Base-by-base conservation (phyloP, 2,329 filamentous ascomycete species). In the Hymenoscyphus infarciens region DNA sequence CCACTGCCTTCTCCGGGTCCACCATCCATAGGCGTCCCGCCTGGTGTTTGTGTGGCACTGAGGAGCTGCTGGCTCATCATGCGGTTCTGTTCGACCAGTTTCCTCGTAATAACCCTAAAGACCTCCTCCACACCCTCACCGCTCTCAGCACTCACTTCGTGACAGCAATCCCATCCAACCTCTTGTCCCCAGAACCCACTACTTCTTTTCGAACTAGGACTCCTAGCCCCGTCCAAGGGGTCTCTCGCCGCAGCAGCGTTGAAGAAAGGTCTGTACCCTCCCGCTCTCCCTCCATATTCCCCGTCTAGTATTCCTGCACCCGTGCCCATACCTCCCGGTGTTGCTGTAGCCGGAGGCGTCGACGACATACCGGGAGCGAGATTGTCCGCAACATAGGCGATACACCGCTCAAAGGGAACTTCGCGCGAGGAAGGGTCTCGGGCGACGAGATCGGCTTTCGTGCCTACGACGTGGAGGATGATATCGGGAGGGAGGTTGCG, bases 71-170 rank as follows among this genome's bases (percentile, higher is more conserved):
- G 77, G 64, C 83, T 82, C 15, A 82, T 73, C 55, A 79, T 81
- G 62, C 88, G 80, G 63, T 82, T 79, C 72, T 94, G 85, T 78
- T 97, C 94, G 5, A 88, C 87, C 19, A 89, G 77, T 77, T 96
- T 96, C 71, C 96, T 82, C 8, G 93, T 95, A 55, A 92, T 89
- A 29, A 96, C 91, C 1, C 94, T 84, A 71, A 98, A 98, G 0
- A 99, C 92, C 77, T 98, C 95, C 70, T 98, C 95, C 19, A 99
- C 93, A 19, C 94, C 94, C 79, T 97, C 93, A 62, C 93, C 93
- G 72, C 89, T 92, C 80, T 96, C 94, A 56, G 94, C 93, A 69
- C 88, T 93, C 73, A 99, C 94, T 79, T 99, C 95, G 76, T 98
- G 95, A 75, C 94, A 98, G 66, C 92, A 96, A 72, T 97, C 93